These are phyloP conservation scores for Beauveria scarabaeidicola DNA, from an alignment of 2,329 filamentous ascomycete genomes.

Conservation along the genomic window DNA sequence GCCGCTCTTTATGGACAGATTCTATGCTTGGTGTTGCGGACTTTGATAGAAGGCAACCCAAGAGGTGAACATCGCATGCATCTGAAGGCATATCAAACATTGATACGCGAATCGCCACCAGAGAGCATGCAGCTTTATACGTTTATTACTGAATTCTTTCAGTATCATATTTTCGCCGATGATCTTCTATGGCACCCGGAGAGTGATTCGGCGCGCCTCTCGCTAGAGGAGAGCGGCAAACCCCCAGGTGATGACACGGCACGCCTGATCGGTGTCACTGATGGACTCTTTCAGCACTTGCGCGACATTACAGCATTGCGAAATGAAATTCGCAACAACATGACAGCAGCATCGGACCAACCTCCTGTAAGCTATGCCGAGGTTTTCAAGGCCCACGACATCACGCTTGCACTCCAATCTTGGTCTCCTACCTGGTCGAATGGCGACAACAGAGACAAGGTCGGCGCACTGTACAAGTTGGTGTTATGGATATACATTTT, in stretches of 20 bases:
- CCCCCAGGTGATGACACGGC: constrained; percentile 31
- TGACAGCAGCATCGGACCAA: constrained; percentile 44
- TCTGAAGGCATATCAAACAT: constrained; percentile 63
- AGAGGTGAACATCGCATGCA: constrained; percentile 70
- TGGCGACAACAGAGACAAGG: constrained; percentile 48
- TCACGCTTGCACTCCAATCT: constrained; percentile 63
- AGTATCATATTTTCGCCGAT: constrained; percentile 68
- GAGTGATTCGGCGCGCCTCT: constrained; percentile 27
- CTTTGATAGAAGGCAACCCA: constrained; percentile 46
- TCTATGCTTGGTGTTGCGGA: constrained; percentile 51
- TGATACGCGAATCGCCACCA: constrained; percentile 56
- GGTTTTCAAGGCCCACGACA: constrained; percentile 63
- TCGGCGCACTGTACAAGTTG: constrained; percentile 53
- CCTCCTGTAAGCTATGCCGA: constrained; percentile 66
- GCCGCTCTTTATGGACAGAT: constrained; percentile 55
- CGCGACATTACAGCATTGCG: constrained; percentile 71
- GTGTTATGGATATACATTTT: constrained; percentile 59
- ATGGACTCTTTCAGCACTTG: constrained; percentile 72
- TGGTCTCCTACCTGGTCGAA: constrained; percentile 61
- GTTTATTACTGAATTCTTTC: constrained; percentile 70
- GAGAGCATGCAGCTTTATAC: constrained; percentile 55
- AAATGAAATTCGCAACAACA: constrained; percentile 62
- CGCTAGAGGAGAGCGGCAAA: constrained; percentile 31
- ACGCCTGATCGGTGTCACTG: constrained; percentile 69
- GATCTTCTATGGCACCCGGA: constrained; percentile 47